These are phyloP conservation scores for Tulasnella sp. DNA, from an alignment of 768 basidiomycete genomes.

Conservation along the genomic window DNA sequence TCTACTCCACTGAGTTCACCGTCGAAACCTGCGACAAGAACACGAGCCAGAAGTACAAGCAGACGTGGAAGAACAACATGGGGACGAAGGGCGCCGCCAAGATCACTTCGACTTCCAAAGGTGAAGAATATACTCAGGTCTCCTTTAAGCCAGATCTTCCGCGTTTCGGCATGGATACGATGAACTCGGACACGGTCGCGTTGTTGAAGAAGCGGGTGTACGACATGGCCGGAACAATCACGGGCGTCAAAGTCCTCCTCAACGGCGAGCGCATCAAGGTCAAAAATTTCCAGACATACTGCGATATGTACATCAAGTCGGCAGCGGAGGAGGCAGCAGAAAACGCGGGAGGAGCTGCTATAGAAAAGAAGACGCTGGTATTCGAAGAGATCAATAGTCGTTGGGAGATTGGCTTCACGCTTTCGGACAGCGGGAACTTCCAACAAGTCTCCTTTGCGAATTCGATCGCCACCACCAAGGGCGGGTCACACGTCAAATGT, in stretches of 20 bases:
- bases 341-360: slow-evolving; percentile 65
- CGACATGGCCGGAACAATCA: slow-evolving; percentile 93
- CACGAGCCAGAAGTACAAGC: slow-evolving; percentile 80
- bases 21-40: slow-evolving; percentile 92
- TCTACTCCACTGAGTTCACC: slow-evolving; percentile 92
- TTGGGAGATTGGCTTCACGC: slow-evolving; percentile 92
- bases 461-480: slow-evolving; percentile 92
- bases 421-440: slow-evolving; percentile 75
- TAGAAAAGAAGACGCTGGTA: slow-evolving; percentile 63
- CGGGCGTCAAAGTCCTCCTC: slow-evolving; percentile 83
- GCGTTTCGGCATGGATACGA: slow-evolving; percentile 82
- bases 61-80: slow-evolving; percentile 94
- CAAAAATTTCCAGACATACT: slow-evolving; percentile 94
- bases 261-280: slow-evolving; percentile 87
- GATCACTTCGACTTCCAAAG: slow-evolving; percentile 80
- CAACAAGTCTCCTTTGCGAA: slow-evolving; percentile 97
- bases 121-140: slow-evolving; percentile 85
- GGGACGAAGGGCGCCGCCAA: slow-evolving; percentile 73
- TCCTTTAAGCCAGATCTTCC: slow-evolving; percentile 87
- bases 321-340: slow-evolving; percentile 58
- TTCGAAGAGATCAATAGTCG: slow-evolving; percentile 70
- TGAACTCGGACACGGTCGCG: slow-evolving; percentile 84
- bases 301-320: slow-evolving; percentile 82
- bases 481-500: slow-evolving; percentile 81
- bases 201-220: slow-evolving; percentile 89